A percentile compares a stretch with the other conserved stretches of the same genome.
Evolutionary conservation across 768 basidiomycete genomes (phyloP).

Genomic region (Boletus subparvulus): DNA sequence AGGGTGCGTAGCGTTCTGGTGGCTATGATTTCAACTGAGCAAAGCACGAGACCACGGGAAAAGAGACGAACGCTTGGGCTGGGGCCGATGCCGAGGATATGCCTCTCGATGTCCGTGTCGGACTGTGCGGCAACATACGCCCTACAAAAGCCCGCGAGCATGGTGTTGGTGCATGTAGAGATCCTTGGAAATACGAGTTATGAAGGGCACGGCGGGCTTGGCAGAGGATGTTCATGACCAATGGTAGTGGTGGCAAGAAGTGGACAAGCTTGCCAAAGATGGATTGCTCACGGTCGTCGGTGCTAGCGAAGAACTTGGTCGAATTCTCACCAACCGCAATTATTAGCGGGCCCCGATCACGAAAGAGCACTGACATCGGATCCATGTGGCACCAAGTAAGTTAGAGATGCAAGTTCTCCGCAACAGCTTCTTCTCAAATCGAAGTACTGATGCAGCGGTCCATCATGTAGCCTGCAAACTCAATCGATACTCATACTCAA

Average conservation of each 20-base stretch:
- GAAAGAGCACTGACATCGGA: background rate
- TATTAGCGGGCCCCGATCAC: constrained; percentile 2
- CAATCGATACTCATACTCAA: background rate
- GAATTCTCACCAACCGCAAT: constrained; percentile 8
- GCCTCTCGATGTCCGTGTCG: constrained; percentile 8
- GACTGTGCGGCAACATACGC: background rate
- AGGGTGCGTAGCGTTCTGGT: constrained; percentile 30
- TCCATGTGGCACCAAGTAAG: background rate
- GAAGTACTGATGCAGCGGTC: background rate
- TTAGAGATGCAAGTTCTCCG: background rate
- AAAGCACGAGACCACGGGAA: constrained; percentile 3
- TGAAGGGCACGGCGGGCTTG: constrained; percentile 24
- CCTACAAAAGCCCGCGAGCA: constrained; percentile 2
- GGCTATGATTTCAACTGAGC: constrained; percentile 31
- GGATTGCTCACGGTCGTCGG: constrained; percentile 1
- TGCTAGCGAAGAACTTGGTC: background rate
- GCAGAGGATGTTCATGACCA: constrained; percentile 21
- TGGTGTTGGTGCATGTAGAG: background rate
- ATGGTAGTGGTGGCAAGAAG: background rate
- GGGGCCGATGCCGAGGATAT: constrained; percentile 14
- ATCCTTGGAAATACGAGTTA: constrained; percentile 19
- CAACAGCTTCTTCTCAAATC: background rate
- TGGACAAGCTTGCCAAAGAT: constrained; percentile 12
- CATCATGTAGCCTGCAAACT: background rate
- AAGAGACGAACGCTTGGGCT: constrained; percentile 23